These are phyloP conservation scores for Coemansia sp. DNA, from an alignment of 192 early-diverging fungal species.

Conservation along the genomic window DNA sequence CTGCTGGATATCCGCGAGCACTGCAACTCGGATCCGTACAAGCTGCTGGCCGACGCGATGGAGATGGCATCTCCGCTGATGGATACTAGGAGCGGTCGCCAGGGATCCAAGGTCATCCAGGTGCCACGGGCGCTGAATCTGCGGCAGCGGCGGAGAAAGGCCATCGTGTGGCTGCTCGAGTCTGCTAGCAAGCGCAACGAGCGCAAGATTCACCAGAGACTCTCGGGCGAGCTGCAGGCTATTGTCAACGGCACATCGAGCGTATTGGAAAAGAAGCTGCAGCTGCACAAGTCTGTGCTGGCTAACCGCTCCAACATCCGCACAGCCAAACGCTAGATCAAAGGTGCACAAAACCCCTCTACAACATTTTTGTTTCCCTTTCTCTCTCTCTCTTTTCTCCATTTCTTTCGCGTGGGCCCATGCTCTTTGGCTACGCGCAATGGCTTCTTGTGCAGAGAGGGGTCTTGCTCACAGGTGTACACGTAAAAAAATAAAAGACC, in stretches of 20 bases:
- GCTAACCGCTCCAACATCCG: conserved; percentile 74
- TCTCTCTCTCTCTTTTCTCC: no score
- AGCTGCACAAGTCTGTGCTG: conserved; percentile 77
- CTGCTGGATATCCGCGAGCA: conserved; percentile 61
- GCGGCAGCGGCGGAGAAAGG: conserved; percentile 70
- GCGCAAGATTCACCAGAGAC: conserved; percentile 61
- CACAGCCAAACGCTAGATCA: conserved; percentile 13
- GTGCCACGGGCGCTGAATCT: conserved; percentile 75
- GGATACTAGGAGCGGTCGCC: conserved; percentile 63
- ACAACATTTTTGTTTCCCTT: no score
- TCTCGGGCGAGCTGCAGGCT: conserved; percentile 77
- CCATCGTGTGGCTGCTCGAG: conserved; percentile 84
- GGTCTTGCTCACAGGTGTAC: no score
- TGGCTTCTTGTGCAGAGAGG: no score
- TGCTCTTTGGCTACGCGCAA: no score
- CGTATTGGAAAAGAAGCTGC: conserved; percentile 69
- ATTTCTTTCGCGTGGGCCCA: no score
- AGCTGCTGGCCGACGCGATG: conserved; percentile 65
- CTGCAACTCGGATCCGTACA: conserved; percentile 63
- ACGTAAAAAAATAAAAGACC: no score
- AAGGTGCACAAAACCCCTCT: no score
- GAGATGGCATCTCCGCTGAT: conserved; percentile 72
- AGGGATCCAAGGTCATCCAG: conserved; percentile 79
- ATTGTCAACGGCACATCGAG: conserved; percentile 69
- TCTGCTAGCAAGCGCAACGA: conserved; percentile 63